These are phyloP conservation scores for Rhododendron henanense DNA, from an alignment of 148 eudicot species.

Conservation along the genomic window DNA sequence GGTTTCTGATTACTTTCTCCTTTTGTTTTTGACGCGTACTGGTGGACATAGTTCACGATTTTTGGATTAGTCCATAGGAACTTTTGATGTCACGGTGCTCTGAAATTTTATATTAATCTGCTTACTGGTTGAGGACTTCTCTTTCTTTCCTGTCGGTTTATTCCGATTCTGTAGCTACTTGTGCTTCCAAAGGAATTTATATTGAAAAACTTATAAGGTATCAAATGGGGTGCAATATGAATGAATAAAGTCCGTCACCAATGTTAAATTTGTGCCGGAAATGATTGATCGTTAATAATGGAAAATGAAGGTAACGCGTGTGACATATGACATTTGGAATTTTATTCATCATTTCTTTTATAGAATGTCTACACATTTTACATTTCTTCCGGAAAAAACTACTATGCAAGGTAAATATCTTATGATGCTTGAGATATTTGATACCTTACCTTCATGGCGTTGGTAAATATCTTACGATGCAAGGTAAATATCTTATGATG, in stretches of 20 bases:
- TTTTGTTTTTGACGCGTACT: too few species aligned
- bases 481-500: background rate
- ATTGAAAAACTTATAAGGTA: background rate
- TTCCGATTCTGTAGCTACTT: background rate
- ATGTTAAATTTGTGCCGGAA: background rate
- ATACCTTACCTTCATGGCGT: too few species aligned
- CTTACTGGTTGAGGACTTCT: background rate
- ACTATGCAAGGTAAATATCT: background rate
- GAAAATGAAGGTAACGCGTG: background rate
- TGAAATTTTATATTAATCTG: background rate
- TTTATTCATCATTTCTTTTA: background rate
- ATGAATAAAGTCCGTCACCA: background rate
- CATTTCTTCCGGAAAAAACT: background rate
- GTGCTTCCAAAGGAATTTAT: background rate
- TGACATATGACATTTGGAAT: background rate
- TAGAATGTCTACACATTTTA: too few species aligned
- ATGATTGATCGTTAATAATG: background rate
- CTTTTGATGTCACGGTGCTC: too few species aligned
- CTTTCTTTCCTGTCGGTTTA: background rate
- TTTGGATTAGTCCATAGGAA: too few species aligned
- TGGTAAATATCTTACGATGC: too few species aligned
- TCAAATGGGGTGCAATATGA: background rate
- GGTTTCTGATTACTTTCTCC: background rate
- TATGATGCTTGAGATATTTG: too few species aligned
- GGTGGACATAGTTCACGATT: background rate